Evolutionary conservation across 495 filamentous ascomycete species (phyloP).

Genomic region (Penicillium parvum): DNA sequence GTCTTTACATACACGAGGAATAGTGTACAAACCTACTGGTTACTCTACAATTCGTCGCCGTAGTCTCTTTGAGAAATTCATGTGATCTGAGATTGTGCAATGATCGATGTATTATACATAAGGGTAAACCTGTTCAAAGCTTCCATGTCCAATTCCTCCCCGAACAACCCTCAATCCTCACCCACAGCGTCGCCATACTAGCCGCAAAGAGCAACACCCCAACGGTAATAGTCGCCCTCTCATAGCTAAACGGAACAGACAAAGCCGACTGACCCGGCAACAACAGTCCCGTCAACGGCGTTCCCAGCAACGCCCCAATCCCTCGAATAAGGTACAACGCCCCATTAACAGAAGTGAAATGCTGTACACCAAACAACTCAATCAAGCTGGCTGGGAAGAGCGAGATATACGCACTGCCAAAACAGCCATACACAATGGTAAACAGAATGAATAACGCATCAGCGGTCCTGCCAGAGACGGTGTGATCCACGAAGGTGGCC

Average conservation of each 20-base stretch:
- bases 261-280: conserved; percentile 25
- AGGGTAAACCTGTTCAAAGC: too few relatives aligned
- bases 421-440: conserved; percentile 47
- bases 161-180: conserved; percentile 26
- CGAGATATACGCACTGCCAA: conserved; percentile 43
- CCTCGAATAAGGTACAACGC: conserved; percentile 55
- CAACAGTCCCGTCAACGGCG: conserved; percentile 40
- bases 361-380: conserved; percentile 55
- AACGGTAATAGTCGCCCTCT: conserved; percentile 27
- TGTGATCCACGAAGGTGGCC: conserved; percentile 21
- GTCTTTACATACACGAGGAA: neutral
- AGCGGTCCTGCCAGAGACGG: conserved; percentile 15
- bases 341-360: conserved; percentile 55
- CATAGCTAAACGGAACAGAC: conserved; percentile 19
- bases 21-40: neutral
- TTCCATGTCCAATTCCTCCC: conserved; percentile 24
- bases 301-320: conserved; percentile 50
- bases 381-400: conserved; percentile 42
- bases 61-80: too few relatives aligned
- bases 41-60: too few relatives aligned
- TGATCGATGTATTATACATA: too few relatives aligned
- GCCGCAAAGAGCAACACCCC: conserved; percentile 31
- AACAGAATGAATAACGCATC: conserved; percentile 49
- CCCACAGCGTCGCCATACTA: conserved; percentile 33
- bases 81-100: too few relatives aligned